phyloP scores from a whole-genome alignment of 257 asterid species.

The Gentiana straminea region DNA sequence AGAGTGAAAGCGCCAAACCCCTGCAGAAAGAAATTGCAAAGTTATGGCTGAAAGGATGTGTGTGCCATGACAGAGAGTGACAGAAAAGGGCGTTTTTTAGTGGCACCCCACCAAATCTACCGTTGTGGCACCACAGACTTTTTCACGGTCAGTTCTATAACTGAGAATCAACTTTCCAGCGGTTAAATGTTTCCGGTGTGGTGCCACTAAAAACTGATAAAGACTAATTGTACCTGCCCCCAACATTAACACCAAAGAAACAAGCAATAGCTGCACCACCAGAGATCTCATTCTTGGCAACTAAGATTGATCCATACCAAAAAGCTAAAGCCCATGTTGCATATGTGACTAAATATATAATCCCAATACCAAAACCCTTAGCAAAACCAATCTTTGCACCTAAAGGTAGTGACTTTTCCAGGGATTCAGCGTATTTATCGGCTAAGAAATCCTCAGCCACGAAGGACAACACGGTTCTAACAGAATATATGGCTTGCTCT shows the following conservation, averaged over 20 bases:
- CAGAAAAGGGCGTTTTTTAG: no score
- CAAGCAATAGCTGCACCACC: constrained; percentile 87
- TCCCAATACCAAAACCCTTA: constrained; percentile 74
- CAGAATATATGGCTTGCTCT: constrained; percentile 70
- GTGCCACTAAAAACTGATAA: background rate
- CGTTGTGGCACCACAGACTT: no score
- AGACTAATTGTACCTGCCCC: constrained; percentile 47
- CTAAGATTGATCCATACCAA: constrained; percentile 75
- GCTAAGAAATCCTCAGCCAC: constrained; percentile 72
- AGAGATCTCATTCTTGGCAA: constrained; percentile 28
- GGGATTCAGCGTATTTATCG: constrained; percentile 38
- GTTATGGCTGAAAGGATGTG: no score
- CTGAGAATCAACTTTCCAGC: no score
- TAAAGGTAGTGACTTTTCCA: constrained; percentile 39
- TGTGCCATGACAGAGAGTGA: no score
- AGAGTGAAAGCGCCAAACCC: constrained; percentile 69
- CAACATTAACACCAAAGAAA: constrained; percentile 77
- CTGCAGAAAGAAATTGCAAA: constrained; percentile 19
- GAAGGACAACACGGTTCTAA: constrained; percentile 69
- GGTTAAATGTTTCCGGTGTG: background rate
- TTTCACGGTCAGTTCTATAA: no score
- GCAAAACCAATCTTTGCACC: constrained; percentile 77
- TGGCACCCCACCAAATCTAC: no score
- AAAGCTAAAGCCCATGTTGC: constrained; percentile 93
- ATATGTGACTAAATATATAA: constrained; percentile 67